These are phyloP conservation scores for Leucosporidium scottii DNA, from an alignment of 768 basidiomycete genomes.

Conservation along the genomic window DNA sequence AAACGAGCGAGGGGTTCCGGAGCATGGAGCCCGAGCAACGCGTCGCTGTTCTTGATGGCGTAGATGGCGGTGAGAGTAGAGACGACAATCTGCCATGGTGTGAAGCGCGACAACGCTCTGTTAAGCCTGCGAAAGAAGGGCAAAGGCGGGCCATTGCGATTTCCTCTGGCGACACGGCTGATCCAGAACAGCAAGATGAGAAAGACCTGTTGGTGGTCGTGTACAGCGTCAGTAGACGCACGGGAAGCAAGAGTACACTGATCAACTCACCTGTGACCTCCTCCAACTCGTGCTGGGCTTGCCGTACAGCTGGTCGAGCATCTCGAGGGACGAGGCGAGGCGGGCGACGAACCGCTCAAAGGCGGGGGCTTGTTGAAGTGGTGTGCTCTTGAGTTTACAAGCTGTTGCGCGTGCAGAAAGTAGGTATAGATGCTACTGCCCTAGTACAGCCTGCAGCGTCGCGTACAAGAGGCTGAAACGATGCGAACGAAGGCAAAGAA, in stretches of 20 bases:
- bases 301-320: conserved; percentile 91
- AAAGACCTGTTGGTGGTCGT: conserved; percentile 61
- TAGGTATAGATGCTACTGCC: no score
- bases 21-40: conserved; percentile 49
- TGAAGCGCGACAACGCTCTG: conserved; percentile 52
- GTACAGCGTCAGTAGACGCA: neutral
- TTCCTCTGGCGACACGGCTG: conserved; percentile 65
- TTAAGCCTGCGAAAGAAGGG: conserved; percentile 40
- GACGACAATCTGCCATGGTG: conserved; percentile 92
- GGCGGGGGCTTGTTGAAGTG: no score
- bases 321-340: conserved; percentile 39
- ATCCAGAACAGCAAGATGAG: conserved; percentile 88
- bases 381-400: no score
- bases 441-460: no score
- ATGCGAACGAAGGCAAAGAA: no score
- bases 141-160: conserved; percentile 58
- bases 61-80: conserved; percentile 79
- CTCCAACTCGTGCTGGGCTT: conserved; percentile 86
- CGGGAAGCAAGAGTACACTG: neutral
- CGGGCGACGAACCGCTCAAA: no score
- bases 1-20: conserved; percentile 87
- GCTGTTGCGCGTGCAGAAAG: no score
- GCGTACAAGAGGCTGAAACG: no score
- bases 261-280: conserved; percentile 13
- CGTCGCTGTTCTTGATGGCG: conserved; percentile 39